Evolutionary conservation across 805 yeast species (phyloP), one percentile per base, ranked within the genome.

Genomic region (Ogataea saltuana): DNA sequence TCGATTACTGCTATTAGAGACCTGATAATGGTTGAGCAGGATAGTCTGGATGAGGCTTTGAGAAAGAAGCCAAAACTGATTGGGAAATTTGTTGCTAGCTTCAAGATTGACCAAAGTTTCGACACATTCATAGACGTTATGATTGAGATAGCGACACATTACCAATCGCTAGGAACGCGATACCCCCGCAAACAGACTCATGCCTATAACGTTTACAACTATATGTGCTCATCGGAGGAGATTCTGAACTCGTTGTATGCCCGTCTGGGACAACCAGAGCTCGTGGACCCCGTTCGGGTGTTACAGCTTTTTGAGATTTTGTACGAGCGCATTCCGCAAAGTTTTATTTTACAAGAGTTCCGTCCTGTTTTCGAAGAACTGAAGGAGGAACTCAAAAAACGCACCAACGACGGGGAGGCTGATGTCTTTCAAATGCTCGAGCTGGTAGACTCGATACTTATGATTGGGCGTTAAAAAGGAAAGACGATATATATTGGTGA

Each of bases 201-300:
- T 20, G 43, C 45, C 10, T 35, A 42, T 41, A 46, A 38, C 27
- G 34, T 49, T 7, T 49, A 44, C 49, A 44, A 36, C 37, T 49
- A 46, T 35, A 41, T 49, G 43, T 42, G 53, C 30, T 49, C 53
- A 7, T 46, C 50, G 11, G 53, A 49, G 33, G 53, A 46, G 25
- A 39, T 49, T 25, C 20, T 49, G 36, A 49, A 49, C 40, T 32
- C 39, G 6, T 27, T 49, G 19, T 49, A 44, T 23, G 41, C 46
- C 16, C 40, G 44, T 13, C 18, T 49, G 4, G 40, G 41, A 2
- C 46, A 43, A 33, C 53, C 53, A n/a, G 29, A 32, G 10, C 34
- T 44, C 28, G 50, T 49, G 23, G 53, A 49, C 16, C 30, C 53
- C 2, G 29, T 29, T 17, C 33, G 42, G 17, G 49, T 49, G 7